Evolutionary conservation across 768 basidiomycete species (phyloP).

Genomic region (Austroboletus festivus): DNA sequence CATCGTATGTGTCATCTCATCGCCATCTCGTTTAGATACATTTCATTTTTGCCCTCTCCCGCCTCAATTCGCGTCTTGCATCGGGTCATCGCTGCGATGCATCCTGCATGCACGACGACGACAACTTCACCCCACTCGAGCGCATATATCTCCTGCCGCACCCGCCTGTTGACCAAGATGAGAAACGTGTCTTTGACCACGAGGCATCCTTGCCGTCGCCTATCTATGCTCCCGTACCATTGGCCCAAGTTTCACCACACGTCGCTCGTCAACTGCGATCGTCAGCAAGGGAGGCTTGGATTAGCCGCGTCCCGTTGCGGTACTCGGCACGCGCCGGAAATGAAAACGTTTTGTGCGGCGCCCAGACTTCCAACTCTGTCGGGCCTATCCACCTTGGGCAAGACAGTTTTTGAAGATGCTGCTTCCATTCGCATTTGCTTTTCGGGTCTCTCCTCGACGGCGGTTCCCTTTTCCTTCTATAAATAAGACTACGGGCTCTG

Average conservation of each 20-base stretch:
- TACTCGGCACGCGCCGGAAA: neutral
- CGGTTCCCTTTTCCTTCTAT: neutral
- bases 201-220: conserved; percentile 9
- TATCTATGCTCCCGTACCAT: conserved; percentile 69
- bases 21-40: conserved; percentile 51
- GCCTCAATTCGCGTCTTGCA: conserved; percentile 55
- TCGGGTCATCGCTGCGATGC: conserved; percentile 33
- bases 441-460: neutral
- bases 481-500: neutral
- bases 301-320: conserved; percentile 29
- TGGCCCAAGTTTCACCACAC: conserved; percentile 51
- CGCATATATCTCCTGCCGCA: conserved; percentile 62
- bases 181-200: conserved; percentile 2
- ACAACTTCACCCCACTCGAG: conserved; percentile 39
- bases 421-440: neutral
- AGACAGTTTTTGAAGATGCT: conserved; percentile 5
- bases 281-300: conserved; percentile 67
- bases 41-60: conserved; percentile 70
- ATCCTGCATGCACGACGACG: conserved; percentile 14
- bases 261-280: conserved; percentile 49
- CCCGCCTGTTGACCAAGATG: conserved; percentile 11
- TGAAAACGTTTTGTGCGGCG: neutral
- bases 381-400: conserved; percentile 22
- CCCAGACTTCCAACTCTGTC: neutral
- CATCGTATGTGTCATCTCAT: neutral